These are phyloP conservation scores for Candida ovalis DNA, from an alignment of 805 yeast species.

Conservation along the genomic window DNA sequence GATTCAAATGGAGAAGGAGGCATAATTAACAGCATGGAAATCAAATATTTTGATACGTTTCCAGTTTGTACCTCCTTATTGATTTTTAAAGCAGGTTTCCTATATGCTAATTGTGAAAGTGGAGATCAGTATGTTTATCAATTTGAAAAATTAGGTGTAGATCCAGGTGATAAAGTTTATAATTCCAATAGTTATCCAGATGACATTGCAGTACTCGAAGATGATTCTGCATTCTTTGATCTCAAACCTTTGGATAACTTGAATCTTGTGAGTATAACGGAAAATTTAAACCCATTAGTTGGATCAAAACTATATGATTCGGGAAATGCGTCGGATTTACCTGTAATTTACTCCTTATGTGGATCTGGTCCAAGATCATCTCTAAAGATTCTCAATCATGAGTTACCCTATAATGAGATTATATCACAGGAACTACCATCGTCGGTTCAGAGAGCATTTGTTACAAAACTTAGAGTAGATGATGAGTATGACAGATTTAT, in stretches of 20 bases:
- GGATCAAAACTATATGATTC: conserved; percentile 36
- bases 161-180: conserved; percentile 33
- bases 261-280: conserved; percentile 49
- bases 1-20: conserved; percentile 31
- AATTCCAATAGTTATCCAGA: conserved; percentile 33
- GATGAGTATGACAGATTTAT: conserved; percentile 59
- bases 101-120: conserved; percentile 61
- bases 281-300: conserved; percentile 51
- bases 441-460: conserved; percentile 57
- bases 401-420: conserved; percentile 55
- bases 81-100: conserved; percentile 70
- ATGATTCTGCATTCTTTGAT: conserved; percentile 21
- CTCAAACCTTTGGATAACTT: conserved; percentile 49
- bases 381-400: conserved; percentile 49
- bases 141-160: conserved; percentile 70
- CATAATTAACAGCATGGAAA: conserved; percentile 38
- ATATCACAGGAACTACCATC: conserved; percentile 78
- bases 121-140: conserved; percentile 72
- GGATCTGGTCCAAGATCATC: conserved; percentile 45
- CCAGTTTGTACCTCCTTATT: conserved; percentile 53
- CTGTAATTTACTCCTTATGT: conserved; percentile 38
- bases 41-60: conserved; percentile 74
- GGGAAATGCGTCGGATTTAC: conserved; percentile 32
- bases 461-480: conserved; percentile 44
- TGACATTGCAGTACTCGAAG: conserved; percentile 28